These are phyloP conservation scores for Talaromyces sp. DNA, from an alignment of 2,329 filamentous ascomycete genomes.

Conservation along the genomic window DNA sequence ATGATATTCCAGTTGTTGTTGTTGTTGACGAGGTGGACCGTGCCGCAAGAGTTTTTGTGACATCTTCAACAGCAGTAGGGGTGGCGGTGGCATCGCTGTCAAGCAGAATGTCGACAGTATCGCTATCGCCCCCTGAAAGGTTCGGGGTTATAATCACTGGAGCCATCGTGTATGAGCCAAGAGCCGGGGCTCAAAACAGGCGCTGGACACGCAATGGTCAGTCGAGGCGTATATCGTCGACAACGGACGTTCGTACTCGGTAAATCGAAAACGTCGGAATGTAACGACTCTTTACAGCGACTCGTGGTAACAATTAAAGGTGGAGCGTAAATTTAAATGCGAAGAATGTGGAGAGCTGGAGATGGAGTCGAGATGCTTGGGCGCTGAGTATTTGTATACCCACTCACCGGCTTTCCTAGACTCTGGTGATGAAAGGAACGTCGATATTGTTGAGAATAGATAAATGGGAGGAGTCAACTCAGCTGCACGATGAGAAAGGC, in stretches of 20 bases:
- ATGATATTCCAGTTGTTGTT: constrained; percentile 11
- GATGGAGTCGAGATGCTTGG: not conserved
- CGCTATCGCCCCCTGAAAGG: constrained; percentile 13
- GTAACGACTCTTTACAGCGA: not conserved
- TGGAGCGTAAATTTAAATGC: not conserved
- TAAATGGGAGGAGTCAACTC: not conserved
- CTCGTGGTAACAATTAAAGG: not conserved
- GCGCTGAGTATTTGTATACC: not conserved
- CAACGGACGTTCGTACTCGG: not conserved
- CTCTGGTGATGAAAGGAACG: not conserved
- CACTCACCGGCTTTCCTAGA: not conserved
- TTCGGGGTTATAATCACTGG: constrained; percentile 22
- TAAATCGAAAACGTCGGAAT: not conserved
- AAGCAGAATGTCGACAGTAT: not conserved
- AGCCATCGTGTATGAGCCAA: constrained; percentile 28
- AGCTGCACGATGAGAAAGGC: not conserved
- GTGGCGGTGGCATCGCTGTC: not conserved
- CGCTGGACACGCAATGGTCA: not conserved
- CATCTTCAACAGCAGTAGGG: constrained; percentile 1
- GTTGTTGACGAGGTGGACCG: constrained; percentile 16
- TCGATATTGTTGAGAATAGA: not conserved
- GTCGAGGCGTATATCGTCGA: not conserved
- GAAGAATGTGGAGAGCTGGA: not conserved
- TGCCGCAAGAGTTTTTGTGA: constrained; percentile 3
- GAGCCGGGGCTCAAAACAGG: constrained; percentile 33